phyloP scores from a whole-genome alignment of 2,329 filamentous ascomycete genomes.

The Aspergillus terreus region DNA sequence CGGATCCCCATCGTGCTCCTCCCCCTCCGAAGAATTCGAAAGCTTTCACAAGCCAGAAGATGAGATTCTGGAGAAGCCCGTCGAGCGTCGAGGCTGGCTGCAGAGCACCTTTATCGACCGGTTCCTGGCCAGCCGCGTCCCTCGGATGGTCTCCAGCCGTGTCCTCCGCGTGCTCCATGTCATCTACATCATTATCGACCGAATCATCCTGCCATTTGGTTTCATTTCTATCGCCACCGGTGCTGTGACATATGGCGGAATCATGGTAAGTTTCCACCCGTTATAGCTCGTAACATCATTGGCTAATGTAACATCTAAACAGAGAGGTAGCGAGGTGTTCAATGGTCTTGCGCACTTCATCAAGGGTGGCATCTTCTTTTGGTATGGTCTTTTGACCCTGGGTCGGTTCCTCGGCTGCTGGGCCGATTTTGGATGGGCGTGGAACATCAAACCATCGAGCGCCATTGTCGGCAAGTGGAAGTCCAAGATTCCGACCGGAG shows the following conservation, averaged over 20 bases:
- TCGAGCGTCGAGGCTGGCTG: conserved; percentile 39
- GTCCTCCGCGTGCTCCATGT: conserved; percentile 57
- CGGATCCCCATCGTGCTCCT: conserved; percentile 56
- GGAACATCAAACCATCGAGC: conserved; percentile 73
- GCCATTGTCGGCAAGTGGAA: conserved; percentile 61
- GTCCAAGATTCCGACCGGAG: conserved; percentile 64
- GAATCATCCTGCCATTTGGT: conserved; percentile 72
- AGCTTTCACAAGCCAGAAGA: conserved; percentile 46
- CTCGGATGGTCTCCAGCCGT: conserved; percentile 53
- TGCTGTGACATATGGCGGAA: conserved; percentile 71
- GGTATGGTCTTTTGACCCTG: conserved; percentile 81
- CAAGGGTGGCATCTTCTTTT: conserved; percentile 93
- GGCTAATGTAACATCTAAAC: conserved; percentile 11
- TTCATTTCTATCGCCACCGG: conserved; percentile 71
- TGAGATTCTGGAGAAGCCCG: conserved; percentile 41
- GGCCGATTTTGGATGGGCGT: conserved; percentile 87
- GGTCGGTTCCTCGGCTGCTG: conserved; percentile 90
- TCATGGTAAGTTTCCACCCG: conserved; percentile 64
- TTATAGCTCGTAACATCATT: background rate
- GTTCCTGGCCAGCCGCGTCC: conserved; percentile 53
- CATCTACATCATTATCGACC: conserved; percentile 67
- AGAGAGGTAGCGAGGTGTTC: conserved; percentile 69
- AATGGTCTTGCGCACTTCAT: conserved; percentile 89
- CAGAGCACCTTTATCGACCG: conserved; percentile 45
- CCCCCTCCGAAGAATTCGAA: conserved; percentile 46